These are phyloP conservation scores for Alternaria brassicicola DNA, from an alignment of 2,329 filamentous ascomycete species.

Conservation along the genomic window DNA sequence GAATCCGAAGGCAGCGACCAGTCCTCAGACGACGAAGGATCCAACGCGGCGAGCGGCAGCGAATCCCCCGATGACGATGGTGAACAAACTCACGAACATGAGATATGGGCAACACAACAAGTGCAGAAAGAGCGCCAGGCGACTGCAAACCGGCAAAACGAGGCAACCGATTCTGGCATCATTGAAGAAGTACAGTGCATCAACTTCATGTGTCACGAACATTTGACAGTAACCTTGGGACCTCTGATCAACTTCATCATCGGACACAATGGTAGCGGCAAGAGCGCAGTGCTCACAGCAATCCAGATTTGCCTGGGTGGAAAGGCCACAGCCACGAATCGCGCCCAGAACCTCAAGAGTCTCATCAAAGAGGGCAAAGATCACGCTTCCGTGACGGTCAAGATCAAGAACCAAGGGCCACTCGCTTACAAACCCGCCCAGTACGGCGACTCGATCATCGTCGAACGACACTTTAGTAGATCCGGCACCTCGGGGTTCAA, in stretches of 20 bases:
- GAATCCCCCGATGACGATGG: slow-evolving; percentile 23
- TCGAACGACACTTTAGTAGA: slow-evolving; percentile 87
- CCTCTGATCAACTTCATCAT: slow-evolving; percentile 98
- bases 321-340: slow-evolving; percentile 90
- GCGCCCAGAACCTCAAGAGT: slow-evolving; percentile 84
- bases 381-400: slow-evolving; percentile 72
- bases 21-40: slow-evolving; percentile 20
- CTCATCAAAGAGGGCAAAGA: slow-evolving; percentile 91
- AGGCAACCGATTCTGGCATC: slow-evolving; percentile 80
- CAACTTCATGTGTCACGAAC: slow-evolving; percentile 96
- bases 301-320: slow-evolving; percentile 93
- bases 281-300: slow-evolving; percentile 92
- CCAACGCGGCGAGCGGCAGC: slow-evolving; percentile 12
- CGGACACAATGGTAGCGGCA: slow-evolving; percentile 95
- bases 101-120: slow-evolving; percentile 39
- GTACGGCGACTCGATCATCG: slow-evolving; percentile 82
- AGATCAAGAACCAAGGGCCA: slow-evolving; percentile 86
- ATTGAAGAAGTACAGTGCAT: slow-evolving; percentile 84
- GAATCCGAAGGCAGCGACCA: slow-evolving; percentile 28
- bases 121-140: slow-evolving; percentile 34
- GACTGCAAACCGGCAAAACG: slow-evolving; percentile 58
- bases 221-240: slow-evolving; percentile 81
- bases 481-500: slow-evolving; percentile 82
- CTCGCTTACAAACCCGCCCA: slow-evolving; percentile 82
- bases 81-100: slow-evolving; percentile 27